These are phyloP conservation scores for Annulohypoxylon truncatum DNA, from an alignment of 2,329 filamentous ascomycete genomes.

Conservation along the genomic window DNA sequence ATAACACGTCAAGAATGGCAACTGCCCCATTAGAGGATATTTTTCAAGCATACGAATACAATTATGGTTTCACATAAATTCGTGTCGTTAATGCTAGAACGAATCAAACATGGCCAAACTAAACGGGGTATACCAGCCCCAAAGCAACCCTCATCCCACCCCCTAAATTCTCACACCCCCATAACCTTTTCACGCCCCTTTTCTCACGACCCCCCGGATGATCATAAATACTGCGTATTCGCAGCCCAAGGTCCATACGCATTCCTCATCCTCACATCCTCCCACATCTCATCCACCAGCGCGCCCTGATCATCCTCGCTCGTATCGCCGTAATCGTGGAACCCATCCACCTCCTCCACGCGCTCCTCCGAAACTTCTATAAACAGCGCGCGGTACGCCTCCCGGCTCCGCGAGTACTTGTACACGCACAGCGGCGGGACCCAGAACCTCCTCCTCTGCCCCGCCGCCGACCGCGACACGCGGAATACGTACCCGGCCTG, in stretches of 20 bases:
- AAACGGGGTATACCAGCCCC: not conserved
- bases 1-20: not conserved
- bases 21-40: not conserved
- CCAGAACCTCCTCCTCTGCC: constrained; percentile 15
- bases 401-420: not conserved
- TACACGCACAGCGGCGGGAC: constrained; percentile 16
- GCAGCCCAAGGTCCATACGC: not conserved
- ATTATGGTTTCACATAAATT: not conserved
- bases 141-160: not conserved
- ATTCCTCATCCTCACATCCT: constrained; percentile 5
- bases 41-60: no score
- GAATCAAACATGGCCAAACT: not conserved
- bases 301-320: constrained; percentile 26
- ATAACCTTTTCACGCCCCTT: not conserved
- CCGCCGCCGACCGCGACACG: not conserved
- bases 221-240: not conserved
- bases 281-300: constrained; percentile 27
- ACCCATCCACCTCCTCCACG: not conserved
- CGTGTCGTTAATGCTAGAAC: not conserved
- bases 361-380: not conserved
- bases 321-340: constrained; percentile 2
- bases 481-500: constrained; percentile 28
- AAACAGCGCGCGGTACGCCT: not conserved
- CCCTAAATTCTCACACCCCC: not conserved
- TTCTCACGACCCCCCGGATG: not conserved